Percentiles rank a stretch among this genome's conserved stretches.
phyloP scores from a whole-genome alignment of 2,329 filamentous ascomycete genomes.

The Orbilia javanica region DNA sequence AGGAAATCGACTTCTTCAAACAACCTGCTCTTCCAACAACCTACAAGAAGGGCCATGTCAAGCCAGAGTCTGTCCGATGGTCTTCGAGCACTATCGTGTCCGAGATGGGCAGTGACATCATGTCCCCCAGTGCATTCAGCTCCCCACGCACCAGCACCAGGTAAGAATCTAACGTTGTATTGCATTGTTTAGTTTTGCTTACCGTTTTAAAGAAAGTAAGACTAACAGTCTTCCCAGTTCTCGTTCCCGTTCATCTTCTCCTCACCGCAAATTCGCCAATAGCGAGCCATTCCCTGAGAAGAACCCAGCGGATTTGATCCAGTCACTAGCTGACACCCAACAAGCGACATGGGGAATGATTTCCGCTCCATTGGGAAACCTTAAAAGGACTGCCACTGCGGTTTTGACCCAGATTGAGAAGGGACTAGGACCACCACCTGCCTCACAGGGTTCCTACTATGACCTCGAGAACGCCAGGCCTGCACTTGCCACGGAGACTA shows the following conservation, averaged over 20 bases:
- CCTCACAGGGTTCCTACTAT: constrained; percentile 60
- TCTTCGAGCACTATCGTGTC: constrained; percentile 68
- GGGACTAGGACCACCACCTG: constrained; percentile 71
- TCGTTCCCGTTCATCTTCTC: constrained; percentile 50
- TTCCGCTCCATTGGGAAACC: constrained; percentile 72
- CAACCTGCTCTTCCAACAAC: constrained; percentile 34
- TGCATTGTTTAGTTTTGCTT: constrained; percentile 32
- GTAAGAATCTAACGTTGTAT: constrained; percentile 64
- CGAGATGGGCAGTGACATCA: constrained; percentile 66
- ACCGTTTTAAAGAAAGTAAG: constrained; percentile 37
- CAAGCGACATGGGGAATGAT: constrained; percentile 75
- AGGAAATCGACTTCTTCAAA: constrained; percentile 51
- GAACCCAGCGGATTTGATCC: constrained; percentile 63
- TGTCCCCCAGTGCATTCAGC: constrained; percentile 63
- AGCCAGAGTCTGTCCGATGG: constrained; percentile 65
- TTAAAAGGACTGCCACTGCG: constrained; percentile 85
- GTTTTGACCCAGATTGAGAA: constrained; percentile 94
- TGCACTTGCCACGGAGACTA: constrained; percentile 72
- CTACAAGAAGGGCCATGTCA: constrained; percentile 62
- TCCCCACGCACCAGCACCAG: constrained; percentile 71
- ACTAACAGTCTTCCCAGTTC: constrained; percentile 34
- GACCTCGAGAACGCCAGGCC: constrained; percentile 63
- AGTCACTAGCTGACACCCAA: constrained; percentile 72
- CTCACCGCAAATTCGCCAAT: constrained; percentile 62
- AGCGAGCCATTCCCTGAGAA: constrained; percentile 62